Percentiles rank a stretch among this genome's conserved stretches.
These are phyloP conservation scores for Phytophthora quininea DNA, from an alignment of 352 stramenopile species.

Conservation along the genomic window DNA sequence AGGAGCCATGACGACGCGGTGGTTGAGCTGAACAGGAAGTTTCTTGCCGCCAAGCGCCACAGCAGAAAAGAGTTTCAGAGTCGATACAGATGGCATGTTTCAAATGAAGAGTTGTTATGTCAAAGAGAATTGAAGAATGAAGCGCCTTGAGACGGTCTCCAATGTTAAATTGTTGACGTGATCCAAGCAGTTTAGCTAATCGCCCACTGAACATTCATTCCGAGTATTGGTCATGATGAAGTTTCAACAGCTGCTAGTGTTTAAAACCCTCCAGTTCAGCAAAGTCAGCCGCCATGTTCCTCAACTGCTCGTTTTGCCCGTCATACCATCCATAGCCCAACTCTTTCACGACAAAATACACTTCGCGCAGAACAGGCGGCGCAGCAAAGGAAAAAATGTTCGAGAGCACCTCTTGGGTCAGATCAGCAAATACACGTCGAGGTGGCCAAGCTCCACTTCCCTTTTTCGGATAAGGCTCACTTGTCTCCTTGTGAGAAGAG, in stretches of 20 bases:
- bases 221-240: too few relatives aligned
- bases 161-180: too few relatives aligned
- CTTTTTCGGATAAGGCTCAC: not conserved
- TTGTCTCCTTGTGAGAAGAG: not conserved
- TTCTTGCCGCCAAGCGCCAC: conserved; percentile 31
- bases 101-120: too few relatives aligned
- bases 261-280: too few relatives aligned
- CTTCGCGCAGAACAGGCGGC: not conserved
- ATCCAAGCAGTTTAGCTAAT: too few relatives aligned
- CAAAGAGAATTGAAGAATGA: too few relatives aligned
- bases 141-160: too few relatives aligned
- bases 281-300: too few relatives aligned
- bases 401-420: not conserved
- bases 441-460: not conserved
- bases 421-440: not conserved
- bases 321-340: not conserved
- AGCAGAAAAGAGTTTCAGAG: conserved; percentile 31
- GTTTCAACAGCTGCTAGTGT: too few relatives aligned
- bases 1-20: conserved; percentile 55
- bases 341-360: not conserved
- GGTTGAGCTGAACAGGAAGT: conserved; percentile 31
- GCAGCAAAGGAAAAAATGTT: not conserved
- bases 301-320: not conserved
- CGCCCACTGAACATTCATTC: too few relatives aligned
- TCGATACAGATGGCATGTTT: not conserved